These are phyloP conservation scores for Cercospora brassicicola DNA, from an alignment of 2,329 filamentous ascomycete genomes.

Conservation along the genomic window DNA sequence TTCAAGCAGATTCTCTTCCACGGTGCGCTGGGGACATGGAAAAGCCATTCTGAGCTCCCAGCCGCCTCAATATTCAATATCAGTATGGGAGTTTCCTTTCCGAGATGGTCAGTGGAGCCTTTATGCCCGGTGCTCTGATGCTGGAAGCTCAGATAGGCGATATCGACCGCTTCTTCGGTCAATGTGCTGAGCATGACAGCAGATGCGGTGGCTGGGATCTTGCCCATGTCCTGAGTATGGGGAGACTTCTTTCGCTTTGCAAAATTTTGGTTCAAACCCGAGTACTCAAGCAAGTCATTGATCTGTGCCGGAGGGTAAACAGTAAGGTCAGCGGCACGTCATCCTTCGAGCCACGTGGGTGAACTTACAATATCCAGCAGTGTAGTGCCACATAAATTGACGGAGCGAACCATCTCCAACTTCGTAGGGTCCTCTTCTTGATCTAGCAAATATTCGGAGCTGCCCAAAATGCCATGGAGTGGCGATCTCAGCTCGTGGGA, in stretches of 20 bases:
- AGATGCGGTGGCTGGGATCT: background rate
- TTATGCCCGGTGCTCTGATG: background rate
- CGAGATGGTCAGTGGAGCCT: background rate
- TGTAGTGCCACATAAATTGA: background rate
- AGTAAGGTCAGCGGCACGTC: too few relatives aligned
- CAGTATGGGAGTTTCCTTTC: background rate
- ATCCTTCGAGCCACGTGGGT: background rate
- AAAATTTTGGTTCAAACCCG: background rate
- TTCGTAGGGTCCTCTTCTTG: background rate
- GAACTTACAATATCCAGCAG: background rate
- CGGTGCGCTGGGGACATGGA: background rate
- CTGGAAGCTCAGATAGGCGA: background rate
- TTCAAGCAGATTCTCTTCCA: conserved; percentile 44
- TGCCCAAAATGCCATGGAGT: background rate
- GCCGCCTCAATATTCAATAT: background rate
- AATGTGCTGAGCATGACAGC: background rate
- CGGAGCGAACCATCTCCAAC: background rate
- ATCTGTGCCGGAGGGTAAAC: background rate
- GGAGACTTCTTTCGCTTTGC: background rate
- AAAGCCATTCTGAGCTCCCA: background rate
- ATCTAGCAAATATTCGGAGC: background rate
- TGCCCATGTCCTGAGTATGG: background rate
- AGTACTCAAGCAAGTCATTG: background rate
- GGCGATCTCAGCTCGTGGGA: background rate
- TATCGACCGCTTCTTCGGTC: background rate